Evolutionary conservation across 768 basidiomycete genomes (phyloP).

Genomic region (Naganishia friedmannii): DNA sequence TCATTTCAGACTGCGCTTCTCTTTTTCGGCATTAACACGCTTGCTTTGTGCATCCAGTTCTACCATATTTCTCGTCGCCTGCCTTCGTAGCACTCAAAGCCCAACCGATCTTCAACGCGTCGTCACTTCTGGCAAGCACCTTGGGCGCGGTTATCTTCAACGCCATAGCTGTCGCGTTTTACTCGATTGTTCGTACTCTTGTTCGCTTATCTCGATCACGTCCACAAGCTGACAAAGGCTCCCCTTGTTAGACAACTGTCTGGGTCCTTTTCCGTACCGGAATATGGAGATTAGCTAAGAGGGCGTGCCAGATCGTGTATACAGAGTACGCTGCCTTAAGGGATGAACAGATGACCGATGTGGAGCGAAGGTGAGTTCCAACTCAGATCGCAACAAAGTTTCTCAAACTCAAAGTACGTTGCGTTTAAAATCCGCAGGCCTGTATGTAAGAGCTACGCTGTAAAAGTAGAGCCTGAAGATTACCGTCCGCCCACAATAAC

Average conservation of each 20-base stretch:
- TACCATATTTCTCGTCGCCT: slow-evolving; percentile 11
- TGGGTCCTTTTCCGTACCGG: slow-evolving; percentile 19
- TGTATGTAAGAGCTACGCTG: neutral
- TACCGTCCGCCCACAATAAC: neutral
- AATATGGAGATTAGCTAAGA: slow-evolving; percentile 2
- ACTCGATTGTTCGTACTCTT: slow-evolving; percentile 7
- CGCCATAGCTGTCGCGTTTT: slow-evolving; percentile 6
- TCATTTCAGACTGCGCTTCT: neutral
- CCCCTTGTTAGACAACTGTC: neutral
- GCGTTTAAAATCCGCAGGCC: neutral
- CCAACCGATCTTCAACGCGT: neutral
- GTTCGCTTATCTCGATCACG: neutral
- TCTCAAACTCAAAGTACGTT: neutral
- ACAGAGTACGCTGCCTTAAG: neutral
- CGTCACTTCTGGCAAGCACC: neutral
- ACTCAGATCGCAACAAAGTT: neutral
- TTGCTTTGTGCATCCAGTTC: neutral
- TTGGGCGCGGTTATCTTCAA: neutral
- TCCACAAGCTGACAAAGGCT: neutral
- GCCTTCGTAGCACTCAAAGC: slow-evolving; percentile 13
- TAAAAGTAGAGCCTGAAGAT: neutral
- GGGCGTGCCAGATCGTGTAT: neutral
- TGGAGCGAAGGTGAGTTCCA: neutral
- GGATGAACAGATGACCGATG: neutral
- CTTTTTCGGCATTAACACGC: neutral